Base-by-base conservation (phyloP, 176 grass and related monocot species). In the Carex cristatella region DNA sequence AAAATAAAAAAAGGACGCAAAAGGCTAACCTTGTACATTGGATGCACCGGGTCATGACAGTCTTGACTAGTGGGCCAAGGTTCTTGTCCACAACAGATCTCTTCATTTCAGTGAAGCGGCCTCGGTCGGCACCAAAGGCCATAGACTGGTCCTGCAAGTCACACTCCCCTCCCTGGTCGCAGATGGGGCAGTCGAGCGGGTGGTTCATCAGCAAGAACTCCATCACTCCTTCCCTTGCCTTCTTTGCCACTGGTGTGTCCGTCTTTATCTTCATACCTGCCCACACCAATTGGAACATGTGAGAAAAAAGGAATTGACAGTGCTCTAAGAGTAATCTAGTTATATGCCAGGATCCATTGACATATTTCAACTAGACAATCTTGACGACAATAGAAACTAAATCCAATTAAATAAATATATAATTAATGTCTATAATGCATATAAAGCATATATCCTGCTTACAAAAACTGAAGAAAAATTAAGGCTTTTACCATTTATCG, bases 181-280 rank as follows among this genome's bases (percentile, higher is more conserved):
- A 99, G 81, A 99, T 99, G 68, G 97, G 97, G 87, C 97, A 99
- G 64, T 99, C 97, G 14, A 99, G 79, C 0, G 97, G 97, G 54
- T 99, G 97, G 74, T 99, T 99, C 97, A 96, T 96, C 67, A 99
- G 74, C 85, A 99, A 48, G 83, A 99, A 99, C 86, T 99, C 97
- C 97, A 99, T 99, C 83, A 99, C 97, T 55, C 97, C 97, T 80
- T 99, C 97, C 84, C 97, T 99, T 4, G 97, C 97, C 82, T 99
- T 99, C 91, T 94, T 99, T 3, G 97, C 97, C 18, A 99, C 79
- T 0, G 97, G 97, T 8, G 97, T 99, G 84, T 89, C 84, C 14
- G 97, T 99, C 88, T 99, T 99, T 54, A 99, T 99, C 87, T 99
- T 99, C 97, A 99, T 99, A 48, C 97, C 97, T 99, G 88, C 59